Evolutionary conservation across 306 rosid species (phyloP), one percentile per base, ranked within the genome.

Genomic region (Lathyrus tuberosus): DNA sequence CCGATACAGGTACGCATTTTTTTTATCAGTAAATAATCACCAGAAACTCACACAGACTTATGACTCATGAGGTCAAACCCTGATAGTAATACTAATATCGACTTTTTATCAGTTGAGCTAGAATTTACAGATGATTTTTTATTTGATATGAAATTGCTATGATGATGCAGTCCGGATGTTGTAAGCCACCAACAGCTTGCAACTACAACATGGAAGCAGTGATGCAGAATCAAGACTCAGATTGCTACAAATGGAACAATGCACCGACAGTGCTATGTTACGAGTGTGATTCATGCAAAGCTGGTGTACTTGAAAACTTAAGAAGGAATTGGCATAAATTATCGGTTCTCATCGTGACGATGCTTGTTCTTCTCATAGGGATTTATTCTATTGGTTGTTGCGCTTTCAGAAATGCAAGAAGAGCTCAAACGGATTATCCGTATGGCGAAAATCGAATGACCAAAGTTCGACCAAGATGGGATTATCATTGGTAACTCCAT

Each of bases 241-340:
- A 95, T 73, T 95, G 99, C 79, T 87, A 83, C 63, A 64, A 81
- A n/a, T 95, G 99, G 99, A 89, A 79, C 83, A 91, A 91, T 68
- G 87, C 84, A 0, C 87, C 89, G 0, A 79, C 72, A 15, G 2
- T 95, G 72, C 65, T 91, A 2, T 95, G 99, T 83, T 95, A 86
- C 72, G 99, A 95, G 80, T 95, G 99, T 38, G 91, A 87, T 62
- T 89, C 99, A 0, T 95, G 99, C 96, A 95, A 91, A 56, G 96
- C 91, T 5, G 97, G 96, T 41, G 97, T 95, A 28, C 84, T 89
- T 14, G 97, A 95, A 75, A 78, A 84, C 35, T 81, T 86, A 14
- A 80, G 90, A 59, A 77, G 84, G 64, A 89, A 86, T 17, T 95
- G 99, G 99, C 97, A 79, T 76, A 95, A 95, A 78, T 83, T 95